Percentiles rank a stretch among this genome's conserved stretches.
phyloP scores from a whole-genome alignment of 2,329 filamentous ascomycete genomes.

The Chrysoporthe deuterocubensis region DNA sequence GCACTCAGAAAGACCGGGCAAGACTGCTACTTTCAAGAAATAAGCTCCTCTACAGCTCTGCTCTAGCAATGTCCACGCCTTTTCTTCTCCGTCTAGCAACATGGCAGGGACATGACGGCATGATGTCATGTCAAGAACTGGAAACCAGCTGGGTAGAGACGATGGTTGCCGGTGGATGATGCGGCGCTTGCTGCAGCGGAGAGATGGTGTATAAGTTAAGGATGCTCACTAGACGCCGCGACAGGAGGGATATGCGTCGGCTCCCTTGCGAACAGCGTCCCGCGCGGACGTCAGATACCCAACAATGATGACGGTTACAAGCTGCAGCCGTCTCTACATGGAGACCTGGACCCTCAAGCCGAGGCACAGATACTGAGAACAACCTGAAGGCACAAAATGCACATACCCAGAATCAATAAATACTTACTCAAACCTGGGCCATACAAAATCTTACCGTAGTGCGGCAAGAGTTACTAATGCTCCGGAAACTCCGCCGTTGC shows the following conservation, averaged over 20 bases:
- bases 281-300: background rate
- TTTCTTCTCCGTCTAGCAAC: too few relatives aligned
- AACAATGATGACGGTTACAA: background rate
- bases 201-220: background rate
- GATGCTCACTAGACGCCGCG: background rate
- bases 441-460: background rate
- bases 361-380: background rate
- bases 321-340: background rate
- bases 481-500: slow-evolving; percentile 10
- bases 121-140: too few relatives aligned
- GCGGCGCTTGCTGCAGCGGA: background rate
- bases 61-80: background rate
- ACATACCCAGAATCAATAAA: background rate
- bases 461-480: background rate
- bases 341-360: background rate
- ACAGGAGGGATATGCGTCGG: background rate
- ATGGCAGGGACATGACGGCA: too few relatives aligned
- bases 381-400: background rate
- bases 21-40: slow-evolving; percentile 48
- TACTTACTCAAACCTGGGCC: background rate
- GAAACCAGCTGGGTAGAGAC: background rate
- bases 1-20: slow-evolving; percentile 39
- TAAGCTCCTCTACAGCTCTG: slow-evolving; percentile 22
- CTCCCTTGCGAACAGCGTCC: background rate
- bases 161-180: background rate